phyloP scores from a whole-genome alignment of 2,329 filamentous ascomycete species.

The Botryotinia calthae region DNA sequence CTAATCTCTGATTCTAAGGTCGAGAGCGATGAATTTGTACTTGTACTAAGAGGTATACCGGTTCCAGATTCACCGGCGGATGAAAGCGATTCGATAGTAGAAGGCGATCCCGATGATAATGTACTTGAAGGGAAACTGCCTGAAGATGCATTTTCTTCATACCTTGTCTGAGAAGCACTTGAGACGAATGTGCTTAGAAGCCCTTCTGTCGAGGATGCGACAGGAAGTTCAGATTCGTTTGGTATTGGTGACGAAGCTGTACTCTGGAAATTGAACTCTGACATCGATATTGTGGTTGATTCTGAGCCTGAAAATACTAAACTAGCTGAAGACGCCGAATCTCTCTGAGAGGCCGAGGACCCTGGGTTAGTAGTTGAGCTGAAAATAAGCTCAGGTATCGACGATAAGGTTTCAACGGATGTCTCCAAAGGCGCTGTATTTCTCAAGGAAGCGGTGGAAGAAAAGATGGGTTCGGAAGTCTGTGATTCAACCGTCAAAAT shows the following conservation, averaged over 20 bases:
- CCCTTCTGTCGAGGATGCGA: background rate
- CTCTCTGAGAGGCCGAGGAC: background rate
- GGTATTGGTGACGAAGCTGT: background rate
- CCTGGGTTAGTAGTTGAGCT: background rate
- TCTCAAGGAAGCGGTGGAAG: background rate
- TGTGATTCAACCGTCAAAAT: slow-evolving; percentile 1
- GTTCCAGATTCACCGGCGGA: background rate
- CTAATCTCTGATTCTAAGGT: background rate
- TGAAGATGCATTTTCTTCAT: background rate
- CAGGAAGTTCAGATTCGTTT: background rate
- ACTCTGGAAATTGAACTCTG: background rate
- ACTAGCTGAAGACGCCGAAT: background rate
- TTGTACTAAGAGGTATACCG: slow-evolving; percentile 2
- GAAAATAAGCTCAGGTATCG: background rate
- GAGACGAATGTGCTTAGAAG: background rate
- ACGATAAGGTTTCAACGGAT: background rate
- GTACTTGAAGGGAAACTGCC: background rate
- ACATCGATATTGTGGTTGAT: background rate
- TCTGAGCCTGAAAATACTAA: background rate
- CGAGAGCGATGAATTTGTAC: background rate
- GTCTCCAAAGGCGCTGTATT: background rate
- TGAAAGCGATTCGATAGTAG: background rate
- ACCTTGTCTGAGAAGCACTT: background rate
- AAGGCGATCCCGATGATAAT: background rate
- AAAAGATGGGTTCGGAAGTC: background rate